These are phyloP conservation scores for Hortiboletus rubellus DNA, from an alignment of 1,284 basidiomycete species.

Conservation along the genomic window DNA sequence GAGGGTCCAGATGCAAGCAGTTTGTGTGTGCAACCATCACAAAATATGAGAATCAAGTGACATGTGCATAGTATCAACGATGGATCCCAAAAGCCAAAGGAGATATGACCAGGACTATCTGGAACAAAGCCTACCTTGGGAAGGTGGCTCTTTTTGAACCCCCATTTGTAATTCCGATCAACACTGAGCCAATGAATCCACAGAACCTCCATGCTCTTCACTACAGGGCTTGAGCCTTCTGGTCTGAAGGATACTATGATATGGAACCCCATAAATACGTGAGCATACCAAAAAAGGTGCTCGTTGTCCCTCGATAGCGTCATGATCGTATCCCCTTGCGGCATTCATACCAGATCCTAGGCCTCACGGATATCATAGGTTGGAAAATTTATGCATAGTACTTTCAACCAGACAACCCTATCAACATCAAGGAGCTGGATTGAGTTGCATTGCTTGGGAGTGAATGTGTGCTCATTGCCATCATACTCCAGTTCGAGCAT, in stretches of 20 bases:
- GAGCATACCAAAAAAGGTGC: constrained; percentile 18
- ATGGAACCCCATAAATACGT: not conserved
- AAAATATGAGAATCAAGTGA: constrained; percentile 2
- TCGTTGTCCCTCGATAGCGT: not conserved
- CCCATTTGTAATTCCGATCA: not conserved
- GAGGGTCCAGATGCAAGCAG: not conserved
- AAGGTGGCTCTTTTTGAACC: not conserved
- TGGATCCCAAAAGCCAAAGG: constrained; percentile 6
- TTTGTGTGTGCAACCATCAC: not conserved
- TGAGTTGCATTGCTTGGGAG: not conserved
- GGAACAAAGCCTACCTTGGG: constrained; percentile 2
- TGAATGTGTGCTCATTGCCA: constrained; percentile 8
- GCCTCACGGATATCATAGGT: too few relatives aligned
- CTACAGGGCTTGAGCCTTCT: too few relatives aligned
- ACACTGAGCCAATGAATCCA: not conserved
- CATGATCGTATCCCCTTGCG: constrained; percentile 3
- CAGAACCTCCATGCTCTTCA: not conserved
- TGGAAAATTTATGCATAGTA: too few relatives aligned
- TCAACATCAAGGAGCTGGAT: not conserved
- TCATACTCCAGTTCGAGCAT: constrained; percentile 9
- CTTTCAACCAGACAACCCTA: too few relatives aligned
- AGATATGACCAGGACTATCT: not conserved
- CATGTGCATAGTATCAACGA: not conserved
- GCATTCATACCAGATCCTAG: too few relatives aligned
- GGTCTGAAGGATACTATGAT: too few relatives aligned